Base-by-base conservation (phyloP, 2,329 filamentous ascomycete species). In the Cladorrhinum sp. region DNA sequence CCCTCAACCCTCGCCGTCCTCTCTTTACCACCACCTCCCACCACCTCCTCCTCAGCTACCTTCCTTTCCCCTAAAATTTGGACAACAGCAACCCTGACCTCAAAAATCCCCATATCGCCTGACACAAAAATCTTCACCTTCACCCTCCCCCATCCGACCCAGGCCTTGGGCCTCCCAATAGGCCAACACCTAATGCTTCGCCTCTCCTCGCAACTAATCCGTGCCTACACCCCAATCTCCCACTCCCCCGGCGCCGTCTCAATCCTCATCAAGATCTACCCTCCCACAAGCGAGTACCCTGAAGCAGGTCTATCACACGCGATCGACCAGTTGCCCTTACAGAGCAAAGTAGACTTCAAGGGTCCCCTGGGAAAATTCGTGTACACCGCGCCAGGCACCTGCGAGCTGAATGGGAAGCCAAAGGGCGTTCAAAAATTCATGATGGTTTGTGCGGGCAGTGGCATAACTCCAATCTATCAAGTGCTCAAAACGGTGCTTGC, bases 381-480 rank as follows among this genome's bases (percentile, higher is more conserved):
- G 68, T 96, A 96, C 68, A 77, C 87, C 0, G 89, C 90, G 0
- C 75, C 78, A 0, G 92, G 92, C 0, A 64, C 74, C 1, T 91
- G 89, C 67, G 70, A 76, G 0, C 75, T 96, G 48, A 83, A 83
- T 29, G 83, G 83, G 0, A 79, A 77, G 20, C 72, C 78, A 60
- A 78, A 87, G 9, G 74, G 67, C 0, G 83, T 96, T 1, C 83
- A 81, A 56, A 82, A 81, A 12, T 91, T 96, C 73, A 79, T 90
- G 70, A 96, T 96, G 92, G 86, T 96, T 29, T 95, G 91, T 67
- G 93, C 84, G 13, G 93, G 93, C 5, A 91, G 85, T n/a, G 93
- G 93, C 0, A 89, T 97, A 69, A 96, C 93, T n/a, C 93, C 93
- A 0, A 90, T 96, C 64, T 95, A 88, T 71, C 90, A 95, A 70